A percentile compares a stretch with the other conserved stretches of the same genome.
Conservation (phyloP, 345 rosid genomes). For the Boechera stricta region DNA sequence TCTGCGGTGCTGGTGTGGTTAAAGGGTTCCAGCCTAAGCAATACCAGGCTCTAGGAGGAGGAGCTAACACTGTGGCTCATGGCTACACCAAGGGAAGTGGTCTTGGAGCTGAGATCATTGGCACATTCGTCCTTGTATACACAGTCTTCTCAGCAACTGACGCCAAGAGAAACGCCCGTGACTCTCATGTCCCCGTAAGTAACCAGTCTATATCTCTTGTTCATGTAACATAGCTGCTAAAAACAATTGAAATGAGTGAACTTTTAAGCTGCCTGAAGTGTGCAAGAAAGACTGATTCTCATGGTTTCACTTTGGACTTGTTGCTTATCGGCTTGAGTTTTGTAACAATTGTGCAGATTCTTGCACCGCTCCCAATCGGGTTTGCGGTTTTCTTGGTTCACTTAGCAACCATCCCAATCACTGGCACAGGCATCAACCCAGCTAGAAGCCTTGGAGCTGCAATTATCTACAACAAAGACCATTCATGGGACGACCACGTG, state of each 20-base stretch:
- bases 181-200: slow-evolving; percentile 49
- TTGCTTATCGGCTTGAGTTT: slow-evolving; percentile 15
- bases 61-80: slow-evolving; percentile 50
- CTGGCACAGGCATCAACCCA: slow-evolving; percentile 79
- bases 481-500: slow-evolving; percentile 72
- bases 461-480: slow-evolving; percentile 60
- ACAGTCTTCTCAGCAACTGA: slow-evolving; percentile 58
- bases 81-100: slow-evolving; percentile 58
- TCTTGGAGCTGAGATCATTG: slow-evolving; percentile 54
- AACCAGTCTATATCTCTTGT: slow-evolving; percentile 28
- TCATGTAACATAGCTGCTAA: slow-evolving; percentile 46
- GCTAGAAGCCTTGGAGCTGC: slow-evolving; percentile 78
- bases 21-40: slow-evolving; percentile 50
- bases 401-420: slow-evolving; percentile 71
- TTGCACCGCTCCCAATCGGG: slow-evolving; percentile 71
- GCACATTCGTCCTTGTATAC: slow-evolving; percentile 52
- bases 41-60: slow-evolving; percentile 51
- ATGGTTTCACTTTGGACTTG: not conserved
- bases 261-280: not conserved
- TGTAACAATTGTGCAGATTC: slow-evolving; percentile 47
- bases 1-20: slow-evolving; percentile 52
- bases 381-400: slow-evolving; percentile 77
- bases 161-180: slow-evolving; percentile 58
- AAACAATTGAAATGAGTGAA: not conserved
- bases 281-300: not conserved